Evolutionary conservation across 306 rosid species (phyloP), one percentile per base, ranked within the genome.

Genomic region (Hippophae gyantsensis): DNA sequence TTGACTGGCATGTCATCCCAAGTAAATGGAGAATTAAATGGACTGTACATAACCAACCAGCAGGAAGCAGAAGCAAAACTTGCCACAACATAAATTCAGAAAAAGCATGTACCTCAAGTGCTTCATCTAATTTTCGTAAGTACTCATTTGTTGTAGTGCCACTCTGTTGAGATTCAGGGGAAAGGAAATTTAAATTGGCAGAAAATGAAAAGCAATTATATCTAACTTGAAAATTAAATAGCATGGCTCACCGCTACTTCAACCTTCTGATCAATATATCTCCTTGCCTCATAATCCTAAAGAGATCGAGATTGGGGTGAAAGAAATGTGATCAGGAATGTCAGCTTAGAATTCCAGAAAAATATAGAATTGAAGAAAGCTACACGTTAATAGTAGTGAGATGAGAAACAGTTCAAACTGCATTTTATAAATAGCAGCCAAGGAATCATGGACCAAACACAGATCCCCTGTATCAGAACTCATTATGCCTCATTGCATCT

Each of bases 251-350:
- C 98, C 79, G 26, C 72, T 23, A 92, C 93, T 92, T 80, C 93
- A 76, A 92, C 95, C 68, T 73, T 83, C 78, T 85, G 96, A 79
- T 78, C 82, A 69, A 92, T 85, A 72, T 75, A 78, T 54, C 78
- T 72, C 66, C 98, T 85, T 6, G 95, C 96, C 74, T 85, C 95
- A 57, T 74, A 79, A 76, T 87, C 96, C 98, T 87, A 45, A 10
- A 74, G 18, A 13, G 63, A 44, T 67, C 12, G 42, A 59, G 47
- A 10, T 7, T 56, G 26, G 56, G 27, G 23, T 25, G 46, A 46
- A 5, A 60, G 7, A 23, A 3, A 26, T 42, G 25, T 52, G 38
- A 45, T 51, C 42, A 59, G 60, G 56, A 26, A 9, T 46, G 60
- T 44, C 38, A 2, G 5, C 38, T 54, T 8, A 49, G 53, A 11